Evolutionary conservation across 2,329 filamentous ascomycete genomes (phyloP), one percentile per base, ranked within the genome.

Genomic region (Tolypocladium nubicola): DNA sequence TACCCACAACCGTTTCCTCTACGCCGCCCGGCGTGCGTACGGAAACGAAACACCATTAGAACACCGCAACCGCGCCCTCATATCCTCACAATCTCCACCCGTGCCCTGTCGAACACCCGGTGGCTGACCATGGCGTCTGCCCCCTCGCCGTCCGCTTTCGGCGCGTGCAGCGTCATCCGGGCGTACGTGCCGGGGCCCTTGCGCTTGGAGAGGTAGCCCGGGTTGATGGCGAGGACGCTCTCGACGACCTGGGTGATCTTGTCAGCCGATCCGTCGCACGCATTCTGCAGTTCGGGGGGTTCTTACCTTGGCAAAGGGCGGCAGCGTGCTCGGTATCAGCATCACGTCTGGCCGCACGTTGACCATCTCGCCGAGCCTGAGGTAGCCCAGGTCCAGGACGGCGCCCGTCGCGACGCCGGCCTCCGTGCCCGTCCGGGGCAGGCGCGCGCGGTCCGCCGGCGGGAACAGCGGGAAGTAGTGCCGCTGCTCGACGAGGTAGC

Each of bases 391-490:
- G 71, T 99, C 94, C 55, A 97, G 70, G 77, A 87, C 86, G 0
- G 90, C 85, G 0, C 92, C 92, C 0, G 88, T 85, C 5, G 83
- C 84, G 41, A 82, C 65, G 1, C 80, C 82, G 58, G 81, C 78
- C 21, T 75, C 77, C 1, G 80, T 82, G 1, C 84, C 85, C 1
- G 84, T 83, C 68, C 81, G 87, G 37, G 86, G 84, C 57, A 90
- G 74, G 62, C 76, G 83, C 58, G 83, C 79, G 53, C 91, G 80
- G 54, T 88, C 84, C 14, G 85, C 80, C 0, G 93, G 86, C 7
- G 94, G 94, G 67, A 92, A 97, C 1, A 97, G 74, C 0, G 94
- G 94, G 66, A 90, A 90, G 71, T 92, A 97, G 67, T 94, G 91
- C 8, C 92, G 79, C 73, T 97, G 94, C 72, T 96, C 88, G 58